phyloP scores from a whole-genome alignment of 2,329 filamentous ascomycete genomes.

The Penicillium sp. region DNA sequence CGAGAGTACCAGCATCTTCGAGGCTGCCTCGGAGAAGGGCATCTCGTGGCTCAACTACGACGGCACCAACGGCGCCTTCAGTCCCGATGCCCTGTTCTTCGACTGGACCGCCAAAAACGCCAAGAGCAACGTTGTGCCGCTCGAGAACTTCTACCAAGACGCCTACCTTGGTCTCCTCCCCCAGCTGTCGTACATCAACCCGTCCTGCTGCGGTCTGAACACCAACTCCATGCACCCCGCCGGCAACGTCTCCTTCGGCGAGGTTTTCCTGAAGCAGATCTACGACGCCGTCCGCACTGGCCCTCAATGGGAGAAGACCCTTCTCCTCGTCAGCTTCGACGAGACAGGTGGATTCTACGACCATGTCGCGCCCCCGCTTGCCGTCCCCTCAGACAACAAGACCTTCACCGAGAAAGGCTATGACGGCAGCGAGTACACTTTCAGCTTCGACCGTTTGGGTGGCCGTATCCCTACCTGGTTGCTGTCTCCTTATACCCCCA shows the following conservation, averaged over 20 bases:
- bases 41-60: slow-evolving; percentile 35
- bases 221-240: slow-evolving; percentile 30
- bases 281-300: slow-evolving; percentile 36
- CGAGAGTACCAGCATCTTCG: slow-evolving; percentile 38
- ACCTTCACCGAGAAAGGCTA: slow-evolving; percentile 34
- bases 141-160: slow-evolving; percentile 35
- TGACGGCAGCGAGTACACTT: slow-evolving; percentile 27
- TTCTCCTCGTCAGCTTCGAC: slow-evolving; percentile 36
- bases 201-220: slow-evolving; percentile 35
- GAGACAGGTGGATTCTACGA: slow-evolving; percentile 40
- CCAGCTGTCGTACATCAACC: slow-evolving; percentile 35
- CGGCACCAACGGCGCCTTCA: slow-evolving; percentile 29
- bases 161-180: slow-evolving; percentile 30
- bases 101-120: slow-evolving; percentile 29
- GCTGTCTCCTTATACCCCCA: slow-evolving; percentile 27
- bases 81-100: slow-evolving; percentile 30
- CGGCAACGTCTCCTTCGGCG: slow-evolving; percentile 36
- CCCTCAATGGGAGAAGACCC: slow-evolving; percentile 37
- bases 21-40: slow-evolving; percentile 28
- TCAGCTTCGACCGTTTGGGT: slow-evolving; percentile 28
- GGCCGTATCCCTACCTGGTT: slow-evolving; percentile 33
- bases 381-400: slow-evolving; percentile 34
- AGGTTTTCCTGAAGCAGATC: slow-evolving; percentile 37
- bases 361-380: slow-evolving; percentile 35
- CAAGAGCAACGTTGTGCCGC: slow-evolving; percentile 25